phyloP scores from a whole-genome alignment of 2,329 filamentous ascomycete species.

The Beauveria sp. region DNA sequence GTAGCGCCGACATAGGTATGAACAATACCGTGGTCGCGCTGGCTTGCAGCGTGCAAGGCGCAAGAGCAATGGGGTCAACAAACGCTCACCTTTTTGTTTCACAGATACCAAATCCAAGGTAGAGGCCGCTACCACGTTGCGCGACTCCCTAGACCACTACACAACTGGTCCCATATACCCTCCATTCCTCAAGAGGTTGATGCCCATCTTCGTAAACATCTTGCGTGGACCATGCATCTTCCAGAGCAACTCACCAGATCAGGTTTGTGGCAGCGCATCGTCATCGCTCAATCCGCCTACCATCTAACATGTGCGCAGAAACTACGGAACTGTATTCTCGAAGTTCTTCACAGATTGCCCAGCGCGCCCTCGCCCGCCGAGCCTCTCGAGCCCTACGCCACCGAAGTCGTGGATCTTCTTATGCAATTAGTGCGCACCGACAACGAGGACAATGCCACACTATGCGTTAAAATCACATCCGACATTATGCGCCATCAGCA shows the following conservation, averaged over 20 bases:
- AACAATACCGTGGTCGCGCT: not conserved
- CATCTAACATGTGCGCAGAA: constrained; percentile 44
- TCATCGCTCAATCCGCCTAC: not conserved
- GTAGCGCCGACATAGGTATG: constrained; percentile 47
- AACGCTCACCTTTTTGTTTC: constrained; percentile 7
- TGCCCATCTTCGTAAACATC: constrained; percentile 83
- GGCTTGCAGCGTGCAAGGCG: not conserved
- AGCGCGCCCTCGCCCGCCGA: constrained; percentile 66
- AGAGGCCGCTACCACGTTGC: constrained; percentile 75
- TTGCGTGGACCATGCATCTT: constrained; percentile 83
- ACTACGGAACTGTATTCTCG: constrained; percentile 85
- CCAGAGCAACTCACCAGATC: constrained; percentile 81
- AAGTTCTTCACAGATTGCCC: constrained; percentile 83
- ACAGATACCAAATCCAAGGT: constrained; percentile 75
- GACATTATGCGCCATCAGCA: constrained; percentile 91
- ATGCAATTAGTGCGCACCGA: constrained; percentile 84
- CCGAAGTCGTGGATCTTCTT: constrained; percentile 81
- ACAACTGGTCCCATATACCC: constrained; percentile 69
- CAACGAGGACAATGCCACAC: constrained; percentile 97
- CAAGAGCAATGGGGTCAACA: not conserved
- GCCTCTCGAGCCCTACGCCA: constrained; percentile 78
- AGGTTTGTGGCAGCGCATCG: constrained; percentile 45
- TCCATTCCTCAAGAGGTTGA: constrained; percentile 75
- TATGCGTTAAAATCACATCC: constrained; percentile 97
- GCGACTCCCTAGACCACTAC: constrained; percentile 88